Percentiles rank a stretch among this genome's conserved stretches.
Conservation (phyloP, 495 filamentous ascomycete genomes). For the Choiromyces venosus region DNA sequence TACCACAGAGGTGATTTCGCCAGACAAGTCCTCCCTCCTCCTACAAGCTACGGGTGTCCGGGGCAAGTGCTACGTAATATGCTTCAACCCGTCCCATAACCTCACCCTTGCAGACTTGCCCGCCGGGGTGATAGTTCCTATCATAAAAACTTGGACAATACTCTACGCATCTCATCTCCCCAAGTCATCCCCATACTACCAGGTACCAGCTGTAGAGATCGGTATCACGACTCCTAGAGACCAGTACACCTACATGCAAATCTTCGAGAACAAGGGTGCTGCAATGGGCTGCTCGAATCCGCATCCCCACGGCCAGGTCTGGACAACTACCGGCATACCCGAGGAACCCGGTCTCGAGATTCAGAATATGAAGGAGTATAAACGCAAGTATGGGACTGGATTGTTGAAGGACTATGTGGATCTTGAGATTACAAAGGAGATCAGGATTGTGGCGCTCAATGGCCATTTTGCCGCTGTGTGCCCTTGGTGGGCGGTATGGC, state of each 20-base stretch:
- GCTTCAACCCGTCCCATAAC: constrained; percentile 84
- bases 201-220: constrained; percentile 48
- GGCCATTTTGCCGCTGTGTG: constrained; percentile 73
- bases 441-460: constrained; percentile 85
- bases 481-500: constrained; percentile 97
- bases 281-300: constrained; percentile 99
- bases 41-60: constrained; percentile 80
- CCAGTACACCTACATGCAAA: constrained; percentile 96
- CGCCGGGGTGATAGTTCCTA: constrained; percentile 61
- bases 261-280: constrained; percentile 97
- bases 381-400: constrained; percentile 63
- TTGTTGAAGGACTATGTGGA: constrained; percentile 80
- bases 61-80: constrained; percentile 95
- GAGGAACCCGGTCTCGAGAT: constrained; percentile 81
- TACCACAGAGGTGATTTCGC: neutral
- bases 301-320: constrained; percentile 93
- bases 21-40: constrained; percentile 58
- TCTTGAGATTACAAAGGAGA: constrained; percentile 72
- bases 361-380: constrained; percentile 68
- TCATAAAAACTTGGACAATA: constrained; percentile 79
- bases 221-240: constrained; percentile 57
- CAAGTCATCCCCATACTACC: constrained; percentile 60
- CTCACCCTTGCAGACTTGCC: constrained; percentile 83
- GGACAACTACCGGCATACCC: constrained; percentile 83
- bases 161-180: constrained; percentile 80